Conservation (phyloP, 2,329 filamentous ascomycete species). For the Sporothrix curviconia region DNA sequence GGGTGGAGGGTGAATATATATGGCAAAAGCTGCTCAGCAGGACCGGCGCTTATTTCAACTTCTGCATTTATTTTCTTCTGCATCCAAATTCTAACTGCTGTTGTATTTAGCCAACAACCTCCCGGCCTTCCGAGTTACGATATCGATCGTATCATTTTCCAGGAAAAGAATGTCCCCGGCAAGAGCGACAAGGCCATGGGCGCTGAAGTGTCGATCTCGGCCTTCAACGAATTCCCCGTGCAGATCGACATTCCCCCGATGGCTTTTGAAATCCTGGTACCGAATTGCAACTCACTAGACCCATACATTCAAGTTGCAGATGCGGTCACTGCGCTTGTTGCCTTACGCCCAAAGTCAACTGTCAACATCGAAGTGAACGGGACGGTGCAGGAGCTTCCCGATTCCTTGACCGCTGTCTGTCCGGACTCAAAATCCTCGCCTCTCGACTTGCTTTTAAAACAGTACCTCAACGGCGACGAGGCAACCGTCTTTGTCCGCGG, state of each 20-base stretch:
- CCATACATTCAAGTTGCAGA: slow-evolving; percentile 73
- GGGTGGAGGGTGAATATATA: background rate
- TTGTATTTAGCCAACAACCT: slow-evolving; percentile 56
- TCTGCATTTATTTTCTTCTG: slow-evolving; percentile 8
- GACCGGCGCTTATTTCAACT: background rate
- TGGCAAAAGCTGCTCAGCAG: background rate
- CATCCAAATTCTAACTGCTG: slow-evolving; percentile 29
- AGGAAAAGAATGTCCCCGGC: slow-evolving; percentile 54
- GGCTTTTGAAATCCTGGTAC: slow-evolving; percentile 76
- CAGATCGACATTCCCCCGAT: slow-evolving; percentile 70
- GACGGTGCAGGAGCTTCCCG: slow-evolving; percentile 65
- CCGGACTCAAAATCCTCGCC: slow-evolving; percentile 74
- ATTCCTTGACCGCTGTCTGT: slow-evolving; percentile 64
- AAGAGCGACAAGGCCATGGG: slow-evolving; percentile 60
- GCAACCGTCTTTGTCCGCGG: slow-evolving; percentile 80
- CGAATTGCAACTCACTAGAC: slow-evolving; percentile 67
- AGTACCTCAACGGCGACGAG: slow-evolving; percentile 73
- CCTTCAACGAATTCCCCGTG: slow-evolving; percentile 73
- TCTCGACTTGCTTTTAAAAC: slow-evolving; percentile 71
- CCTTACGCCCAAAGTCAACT: slow-evolving; percentile 60
- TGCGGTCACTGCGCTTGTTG: slow-evolving; percentile 60
- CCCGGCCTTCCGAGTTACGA: slow-evolving; percentile 76
- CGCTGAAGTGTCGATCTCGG: slow-evolving; percentile 67
- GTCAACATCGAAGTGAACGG: slow-evolving; percentile 66
- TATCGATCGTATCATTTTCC: slow-evolving; percentile 72